These are phyloP conservation scores for Letharia lupina DNA, from an alignment of 495 filamentous ascomycete species.

Conservation along the genomic window DNA sequence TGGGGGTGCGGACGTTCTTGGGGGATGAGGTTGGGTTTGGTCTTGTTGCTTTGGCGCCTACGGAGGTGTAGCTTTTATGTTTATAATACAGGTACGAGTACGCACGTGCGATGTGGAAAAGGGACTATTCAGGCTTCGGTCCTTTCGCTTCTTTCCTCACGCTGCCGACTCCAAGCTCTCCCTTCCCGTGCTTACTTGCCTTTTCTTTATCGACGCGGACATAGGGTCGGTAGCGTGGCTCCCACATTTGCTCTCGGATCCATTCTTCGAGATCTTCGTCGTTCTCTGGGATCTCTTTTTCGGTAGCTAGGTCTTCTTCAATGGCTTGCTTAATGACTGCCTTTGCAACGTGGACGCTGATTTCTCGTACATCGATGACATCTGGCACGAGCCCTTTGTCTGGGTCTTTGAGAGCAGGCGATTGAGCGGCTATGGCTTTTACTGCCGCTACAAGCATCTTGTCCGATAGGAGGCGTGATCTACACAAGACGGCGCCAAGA, in stretches of 20 bases:
- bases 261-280: constrained; percentile 59
- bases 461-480: constrained; percentile 54
- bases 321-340: constrained; percentile 69
- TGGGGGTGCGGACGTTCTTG: constrained; percentile 41
- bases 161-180: constrained; percentile 47
- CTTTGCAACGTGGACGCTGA: constrained; percentile 69
- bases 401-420: constrained; percentile 56
- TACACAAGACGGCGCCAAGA: constrained; percentile 64
- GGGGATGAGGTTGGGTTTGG: constrained; percentile 20
- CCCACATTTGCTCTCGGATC: constrained; percentile 89
- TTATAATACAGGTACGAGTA: too few species aligned
- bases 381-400: constrained; percentile 61
- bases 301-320: constrained; percentile 56
- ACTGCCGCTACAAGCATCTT: constrained; percentile 77
- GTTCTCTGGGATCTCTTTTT: constrained; percentile 49
- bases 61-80: not conserved
- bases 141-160: constrained; percentile 6
- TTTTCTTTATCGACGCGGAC: constrained; percentile 42
- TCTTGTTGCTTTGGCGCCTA: constrained; percentile 19
- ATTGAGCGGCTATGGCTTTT: constrained; percentile 59
- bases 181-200: constrained; percentile 48
- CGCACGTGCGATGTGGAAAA: not conserved
- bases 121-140: not conserved
- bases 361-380: constrained; percentile 62
- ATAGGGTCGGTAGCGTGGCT: constrained; percentile 61